Evolutionary conservation across 1,284 basidiomycete species (phyloP).

Genomic region (Microbotryum violaceum): DNA sequence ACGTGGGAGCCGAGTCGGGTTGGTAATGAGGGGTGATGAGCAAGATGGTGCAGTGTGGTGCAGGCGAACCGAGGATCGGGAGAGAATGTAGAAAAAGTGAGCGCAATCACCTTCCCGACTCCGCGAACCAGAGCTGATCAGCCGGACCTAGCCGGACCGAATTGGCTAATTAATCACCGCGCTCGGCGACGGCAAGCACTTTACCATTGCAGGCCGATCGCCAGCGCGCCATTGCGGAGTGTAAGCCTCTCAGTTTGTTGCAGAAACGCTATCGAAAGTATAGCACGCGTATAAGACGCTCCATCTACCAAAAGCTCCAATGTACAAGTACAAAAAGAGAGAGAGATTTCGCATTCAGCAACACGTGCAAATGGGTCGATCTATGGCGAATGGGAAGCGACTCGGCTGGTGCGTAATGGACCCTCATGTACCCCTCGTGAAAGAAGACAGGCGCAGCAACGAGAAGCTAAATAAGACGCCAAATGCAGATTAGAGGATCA

Average conservation of each 20-base stretch:
- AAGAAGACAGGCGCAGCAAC: too few relatives aligned
- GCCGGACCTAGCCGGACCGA: background rate
- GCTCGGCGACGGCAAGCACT: background rate
- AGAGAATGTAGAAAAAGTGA: too few relatives aligned
- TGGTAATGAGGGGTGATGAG: background rate
- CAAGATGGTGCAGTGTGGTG: too few relatives aligned
- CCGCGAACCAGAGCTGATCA: background rate
- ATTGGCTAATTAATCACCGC: background rate
- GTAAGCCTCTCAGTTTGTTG: slow-evolving; percentile 37
- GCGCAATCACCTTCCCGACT: too few relatives aligned
- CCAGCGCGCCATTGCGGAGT: slow-evolving; percentile 34
- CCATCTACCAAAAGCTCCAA: slow-evolving; percentile 10
- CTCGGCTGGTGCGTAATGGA: too few relatives aligned
- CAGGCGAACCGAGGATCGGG: too few relatives aligned
- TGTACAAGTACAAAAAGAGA: slow-evolving; percentile 36
- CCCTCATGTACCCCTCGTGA: too few relatives aligned
- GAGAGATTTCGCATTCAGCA: slow-evolving; percentile 32
- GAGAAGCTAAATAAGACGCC: too few relatives aligned
- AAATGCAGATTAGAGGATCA: too few relatives aligned
- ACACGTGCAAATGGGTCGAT: slow-evolving; percentile 7
- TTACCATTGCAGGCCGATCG: slow-evolving; percentile 31
- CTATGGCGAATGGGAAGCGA: too few relatives aligned
- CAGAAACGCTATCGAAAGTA: slow-evolving; percentile 26
- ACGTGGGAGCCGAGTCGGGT: background rate
- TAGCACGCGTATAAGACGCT: background rate